A percentile compares a stretch with the other conserved stretches of the same genome.
Conservation (phyloP, 1,284 basidiomycete genomes). For the Pterulicium gracile region DNA sequence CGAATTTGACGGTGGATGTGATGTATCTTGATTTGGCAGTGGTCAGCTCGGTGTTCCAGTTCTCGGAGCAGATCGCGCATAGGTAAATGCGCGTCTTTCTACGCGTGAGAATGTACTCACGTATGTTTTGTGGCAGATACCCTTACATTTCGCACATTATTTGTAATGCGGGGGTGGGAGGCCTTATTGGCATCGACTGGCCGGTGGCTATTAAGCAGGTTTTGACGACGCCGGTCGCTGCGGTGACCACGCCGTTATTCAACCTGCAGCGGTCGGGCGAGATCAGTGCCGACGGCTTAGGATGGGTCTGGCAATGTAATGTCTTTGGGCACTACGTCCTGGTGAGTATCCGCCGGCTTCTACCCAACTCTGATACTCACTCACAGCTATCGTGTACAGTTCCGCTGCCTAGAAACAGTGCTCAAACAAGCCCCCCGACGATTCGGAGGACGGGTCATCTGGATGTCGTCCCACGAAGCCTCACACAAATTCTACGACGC, state of each 20-base stretch:
- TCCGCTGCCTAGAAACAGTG: conserved; percentile 41
- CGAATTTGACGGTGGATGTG: conserved; percentile 51
- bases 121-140: conserved; percentile 39
- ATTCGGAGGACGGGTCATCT: conserved; percentile 56
- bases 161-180: conserved; percentile 73
- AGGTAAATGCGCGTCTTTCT: conserved; percentile 30
- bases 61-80: conserved; percentile 43
- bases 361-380: background rate
- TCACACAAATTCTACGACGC: conserved; percentile 41
- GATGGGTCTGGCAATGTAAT: conserved; percentile 81
- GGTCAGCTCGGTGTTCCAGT: conserved; percentile 52
- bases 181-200: conserved; percentile 54
- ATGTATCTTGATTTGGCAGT: conserved; percentile 59
- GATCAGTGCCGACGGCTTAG: conserved; percentile 60
- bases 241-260: conserved; percentile 49
- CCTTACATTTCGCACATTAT: conserved; percentile 76
- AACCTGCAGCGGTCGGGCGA: conserved; percentile 55
- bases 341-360: conserved; percentile 33
- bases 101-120: background rate
- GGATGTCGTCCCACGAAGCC: conserved; percentile 73
- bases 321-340: conserved; percentile 76
- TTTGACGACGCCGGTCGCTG: conserved; percentile 30
- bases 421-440: conserved; percentile 29
- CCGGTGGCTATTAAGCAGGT: conserved; percentile 38
- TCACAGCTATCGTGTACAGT: conserved; percentile 27